Conservation (phyloP, 164 flowering plant genomes). For the Santalum album region DNA sequence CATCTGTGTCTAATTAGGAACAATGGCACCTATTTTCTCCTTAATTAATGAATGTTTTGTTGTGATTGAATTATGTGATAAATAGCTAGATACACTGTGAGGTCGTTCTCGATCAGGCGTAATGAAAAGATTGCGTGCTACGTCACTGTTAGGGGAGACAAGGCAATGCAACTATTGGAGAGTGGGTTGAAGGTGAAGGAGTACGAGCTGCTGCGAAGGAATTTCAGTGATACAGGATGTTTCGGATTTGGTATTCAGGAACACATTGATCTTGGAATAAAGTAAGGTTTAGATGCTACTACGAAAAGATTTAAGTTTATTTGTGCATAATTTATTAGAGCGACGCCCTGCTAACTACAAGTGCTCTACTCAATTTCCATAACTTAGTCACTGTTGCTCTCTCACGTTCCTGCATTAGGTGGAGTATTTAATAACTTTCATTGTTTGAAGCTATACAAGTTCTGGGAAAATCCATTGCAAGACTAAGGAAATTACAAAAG, state of each 20-base stretch:
- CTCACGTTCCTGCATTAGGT: too few species aligned
- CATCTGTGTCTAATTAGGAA: too few species aligned
- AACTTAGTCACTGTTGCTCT: too few species aligned
- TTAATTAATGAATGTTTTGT: background rate
- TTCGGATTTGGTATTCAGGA: slow-evolving; percentile 57
- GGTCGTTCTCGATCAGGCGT: slow-evolving; percentile 40
- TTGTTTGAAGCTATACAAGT: too few species aligned
- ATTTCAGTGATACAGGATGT: slow-evolving; percentile 54
- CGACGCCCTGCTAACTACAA: too few species aligned
- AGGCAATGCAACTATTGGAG: slow-evolving; percentile 46
- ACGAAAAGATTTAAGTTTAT: too few species aligned
- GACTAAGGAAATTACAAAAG: too few species aligned
- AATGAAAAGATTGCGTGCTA: slow-evolving; percentile 42
- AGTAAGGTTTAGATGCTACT: slow-evolving; percentile 22
- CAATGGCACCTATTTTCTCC: background rate
- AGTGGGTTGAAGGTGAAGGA: slow-evolving; percentile 55
- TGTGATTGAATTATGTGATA: background rate
- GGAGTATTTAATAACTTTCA: too few species aligned
- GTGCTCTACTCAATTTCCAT: too few species aligned
- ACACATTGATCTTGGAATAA: slow-evolving; percentile 59
- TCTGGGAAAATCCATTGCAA: too few species aligned
- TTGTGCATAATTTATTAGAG: too few species aligned
- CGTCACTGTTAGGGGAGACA: slow-evolving; percentile 34
- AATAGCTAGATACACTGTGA: slow-evolving; percentile 36
- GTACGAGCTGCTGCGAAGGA: slow-evolving; percentile 43